Evolutionary conservation across 176 grass and related monocot genomes (phyloP), one percentile per base, ranked within the genome.

Genomic region (Panicum miliaceum): DNA sequence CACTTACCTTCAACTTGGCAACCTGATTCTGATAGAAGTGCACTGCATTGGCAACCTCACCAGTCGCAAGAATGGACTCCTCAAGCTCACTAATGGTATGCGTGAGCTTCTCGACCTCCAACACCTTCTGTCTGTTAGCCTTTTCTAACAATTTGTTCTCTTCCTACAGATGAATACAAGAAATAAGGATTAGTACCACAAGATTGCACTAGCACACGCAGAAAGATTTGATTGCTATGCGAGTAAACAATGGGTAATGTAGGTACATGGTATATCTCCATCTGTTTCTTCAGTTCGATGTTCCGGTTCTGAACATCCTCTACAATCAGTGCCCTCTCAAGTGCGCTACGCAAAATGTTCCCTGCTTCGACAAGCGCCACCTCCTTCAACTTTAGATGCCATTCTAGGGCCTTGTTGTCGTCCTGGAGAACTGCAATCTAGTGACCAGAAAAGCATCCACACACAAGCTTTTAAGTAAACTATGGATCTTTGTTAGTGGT

Each of bases 111-210:
- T 99, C 91, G 11, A 99, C 89, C 74, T 99, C 96, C 35, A 94
- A 32, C 34, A 92, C 77, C 75, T 94, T 94, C 66, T 92, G 89
- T 45, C 91, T 84, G 70, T 94, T 92, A 48, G 77, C 83, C 84
- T 96, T 99, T 84, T 96, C 96, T 78, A 92, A 79, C 19, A 92
- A 76, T 75, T 76, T 99, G 72, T 99, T 99, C 68, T 99, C 96
- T 59, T 94, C 96, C 93, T 98, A 75, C 58, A 61, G 5, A 35
- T 42, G 38, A 48, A 62, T 43, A 25, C 27, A 82, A 26, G 25
- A 78, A 76, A 77, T n/a, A 75, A 20, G 20, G 8, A 20, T 90
- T 80, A 72, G 64, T 38, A 57, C 37, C 36, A 81, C 22, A 50
- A 18, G 22, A 14, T 53, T n/a, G 8, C 4, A 54, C 13, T 16